Evolutionary conservation across 2,329 filamentous ascomycete genomes (phyloP).

Genomic region (Hymenoscyphus repandus): DNA sequence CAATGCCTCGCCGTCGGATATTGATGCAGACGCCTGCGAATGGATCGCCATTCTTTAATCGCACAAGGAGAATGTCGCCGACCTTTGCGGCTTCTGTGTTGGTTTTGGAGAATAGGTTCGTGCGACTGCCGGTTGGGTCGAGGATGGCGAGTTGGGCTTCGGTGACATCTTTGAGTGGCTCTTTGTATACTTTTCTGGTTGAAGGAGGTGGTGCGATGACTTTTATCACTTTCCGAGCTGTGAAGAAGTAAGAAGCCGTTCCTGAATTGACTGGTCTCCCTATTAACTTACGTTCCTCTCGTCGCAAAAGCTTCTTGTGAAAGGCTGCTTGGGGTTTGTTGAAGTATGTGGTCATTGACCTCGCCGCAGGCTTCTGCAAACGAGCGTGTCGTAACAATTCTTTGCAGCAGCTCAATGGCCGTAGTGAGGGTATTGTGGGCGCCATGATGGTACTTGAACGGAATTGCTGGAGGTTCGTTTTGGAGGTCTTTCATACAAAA

Average conservation of each 20-base stretch:
- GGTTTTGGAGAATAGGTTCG: conserved; percentile 69
- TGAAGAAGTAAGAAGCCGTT: conserved; percentile 8
- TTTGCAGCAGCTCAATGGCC: conserved; percentile 69
- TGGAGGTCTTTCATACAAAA: conserved; percentile 14
- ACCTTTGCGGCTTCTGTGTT: conserved; percentile 76
- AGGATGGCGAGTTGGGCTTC: conserved; percentile 65
- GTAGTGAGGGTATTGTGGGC: conserved; percentile 37
- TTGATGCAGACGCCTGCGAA: conserved; percentile 85
- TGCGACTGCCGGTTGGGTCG: conserved; percentile 80
- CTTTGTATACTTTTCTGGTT: conserved; percentile 49
- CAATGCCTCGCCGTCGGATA: conserved; percentile 80
- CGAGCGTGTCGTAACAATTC: conserved; percentile 54
- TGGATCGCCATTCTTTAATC: conserved; percentile 77
- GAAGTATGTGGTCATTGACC: conserved; percentile 47
- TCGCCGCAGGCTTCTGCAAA: conserved; percentile 39
- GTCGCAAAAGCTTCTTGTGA: conserved; percentile 9
- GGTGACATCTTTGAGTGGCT: conserved; percentile 65
- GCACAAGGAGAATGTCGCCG: conserved; percentile 89
- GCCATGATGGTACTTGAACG: conserved; percentile 24
- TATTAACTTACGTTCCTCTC: not conserved
- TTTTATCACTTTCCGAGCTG: conserved; percentile 43
- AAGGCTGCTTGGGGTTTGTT: conserved; percentile 34
- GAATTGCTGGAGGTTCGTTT: conserved; percentile 13
- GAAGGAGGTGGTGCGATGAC: conserved; percentile 50
- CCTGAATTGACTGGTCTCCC: not conserved